Percentiles rank a stretch among this genome's conserved stretches.
phyloP scores from a whole-genome alignment of 352 stramenopile species.

The Lagenidium sp. region DNA sequence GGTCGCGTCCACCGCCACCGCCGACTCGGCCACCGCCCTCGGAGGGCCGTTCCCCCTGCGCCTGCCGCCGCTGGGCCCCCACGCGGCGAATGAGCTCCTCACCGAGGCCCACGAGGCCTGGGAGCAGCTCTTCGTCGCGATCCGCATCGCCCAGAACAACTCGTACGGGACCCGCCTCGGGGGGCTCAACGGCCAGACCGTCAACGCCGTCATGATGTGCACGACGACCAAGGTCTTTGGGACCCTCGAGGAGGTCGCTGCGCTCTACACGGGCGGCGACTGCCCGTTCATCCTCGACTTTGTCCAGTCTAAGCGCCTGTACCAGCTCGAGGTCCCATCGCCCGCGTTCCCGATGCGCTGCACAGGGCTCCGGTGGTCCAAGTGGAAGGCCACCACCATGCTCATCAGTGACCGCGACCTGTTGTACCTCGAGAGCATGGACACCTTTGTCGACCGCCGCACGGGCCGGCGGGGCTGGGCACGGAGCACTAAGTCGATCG shows the following conservation, averaged over 20 bases:
- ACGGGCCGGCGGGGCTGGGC: constrained; percentile 55
- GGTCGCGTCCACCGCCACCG: background rate
- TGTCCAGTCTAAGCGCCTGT: constrained; percentile 34
- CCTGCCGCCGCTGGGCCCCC: constrained; percentile 6
- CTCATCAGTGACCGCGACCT: constrained; percentile 44
- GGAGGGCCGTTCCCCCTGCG: constrained; percentile 5
- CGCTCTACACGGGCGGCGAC: constrained; percentile 38
- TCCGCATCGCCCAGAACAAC: constrained; percentile 15
- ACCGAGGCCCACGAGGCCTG: constrained; percentile 12
- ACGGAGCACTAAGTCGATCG: constrained; percentile 50
- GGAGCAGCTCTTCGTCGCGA: constrained; percentile 13
- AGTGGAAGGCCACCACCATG: constrained; percentile 41
- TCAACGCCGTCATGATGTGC: constrained; percentile 51
- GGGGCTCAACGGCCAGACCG: constrained; percentile 13
- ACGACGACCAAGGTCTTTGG: constrained; percentile 39
- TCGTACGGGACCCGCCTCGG: constrained; percentile 22
- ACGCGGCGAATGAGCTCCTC: constrained; percentile 6
- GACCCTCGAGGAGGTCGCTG: constrained; percentile 50
- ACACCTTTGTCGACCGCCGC: constrained; percentile 50
- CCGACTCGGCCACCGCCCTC: background rate
- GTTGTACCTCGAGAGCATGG: constrained; percentile 55
- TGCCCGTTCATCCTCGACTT: constrained; percentile 39
- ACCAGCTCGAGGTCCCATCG: constrained; percentile 37
- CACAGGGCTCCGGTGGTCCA: constrained; percentile 41
- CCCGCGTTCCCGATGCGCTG: constrained; percentile 30